Evolutionary conservation across 768 basidiomycete species (phyloP).

Genomic region (Pisolithus sp.): DNA sequence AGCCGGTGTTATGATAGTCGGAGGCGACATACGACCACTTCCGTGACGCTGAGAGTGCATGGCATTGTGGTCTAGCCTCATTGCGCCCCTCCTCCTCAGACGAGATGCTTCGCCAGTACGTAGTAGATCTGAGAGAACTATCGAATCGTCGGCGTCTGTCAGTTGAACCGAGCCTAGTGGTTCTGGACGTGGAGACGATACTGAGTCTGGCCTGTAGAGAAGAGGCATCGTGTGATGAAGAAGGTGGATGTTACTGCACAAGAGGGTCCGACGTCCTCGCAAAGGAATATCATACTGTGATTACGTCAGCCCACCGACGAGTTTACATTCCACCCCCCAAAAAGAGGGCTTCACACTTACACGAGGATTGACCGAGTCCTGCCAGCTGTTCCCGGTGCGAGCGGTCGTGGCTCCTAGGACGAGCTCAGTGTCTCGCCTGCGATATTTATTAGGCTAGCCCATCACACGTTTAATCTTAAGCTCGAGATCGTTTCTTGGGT

Average conservation of each 20-base stretch:
- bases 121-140: conserved; percentile 67
- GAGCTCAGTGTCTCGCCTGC: no score
- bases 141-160: conserved; percentile 57
- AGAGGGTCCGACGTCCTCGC: not conserved
- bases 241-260: conserved; percentile 19
- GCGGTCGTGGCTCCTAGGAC: no score
- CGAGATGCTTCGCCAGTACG: conserved; percentile 71
- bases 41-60: conserved; percentile 24
- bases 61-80: conserved; percentile 48
- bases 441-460: no score
- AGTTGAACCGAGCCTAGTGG: conserved; percentile 21
- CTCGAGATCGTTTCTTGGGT: no score
- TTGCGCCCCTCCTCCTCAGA: conserved; percentile 65
- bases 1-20: conserved; percentile 22
- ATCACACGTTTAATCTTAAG: no score
- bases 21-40: conserved; percentile 17
- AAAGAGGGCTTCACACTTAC: no score
- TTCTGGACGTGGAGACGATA: conserved; percentile 2
- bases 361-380: no score
- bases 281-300: no score
- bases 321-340: no score
- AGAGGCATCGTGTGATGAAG: conserved; percentile 23
- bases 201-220: conserved; percentile 20
- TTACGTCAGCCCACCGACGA: no score
- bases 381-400: no score